These are phyloP conservation scores for Tilletia walkeri DNA, from an alignment of 1,284 basidiomycete genomes.

Conservation along the genomic window DNA sequence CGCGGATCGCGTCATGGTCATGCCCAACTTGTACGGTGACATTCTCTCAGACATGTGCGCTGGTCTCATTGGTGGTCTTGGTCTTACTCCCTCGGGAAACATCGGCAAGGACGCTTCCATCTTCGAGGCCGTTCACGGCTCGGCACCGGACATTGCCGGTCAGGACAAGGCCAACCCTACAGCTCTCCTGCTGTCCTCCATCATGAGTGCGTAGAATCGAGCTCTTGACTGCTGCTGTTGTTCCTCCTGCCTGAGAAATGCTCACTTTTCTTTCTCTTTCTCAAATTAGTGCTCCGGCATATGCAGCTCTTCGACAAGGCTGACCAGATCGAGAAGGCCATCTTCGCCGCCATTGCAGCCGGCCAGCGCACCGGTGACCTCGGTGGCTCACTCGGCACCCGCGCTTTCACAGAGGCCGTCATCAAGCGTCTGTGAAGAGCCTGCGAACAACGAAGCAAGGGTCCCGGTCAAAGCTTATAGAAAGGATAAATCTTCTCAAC, in stretches of 20 bases:
- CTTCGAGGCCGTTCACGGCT: slow-evolving; percentile 97
- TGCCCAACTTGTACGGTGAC: slow-evolving; percentile 98
- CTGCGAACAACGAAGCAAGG: background rate
- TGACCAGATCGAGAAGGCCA: slow-evolving; percentile 85
- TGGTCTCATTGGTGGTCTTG: slow-evolving; percentile 95
- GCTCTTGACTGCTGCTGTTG: too few species aligned
- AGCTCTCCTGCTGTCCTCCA: slow-evolving; percentile 84
- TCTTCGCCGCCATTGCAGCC: slow-evolving; percentile 48
- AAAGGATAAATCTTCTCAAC: background rate
- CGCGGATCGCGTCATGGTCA: slow-evolving; percentile 98
- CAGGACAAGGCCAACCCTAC: slow-evolving; percentile 93
- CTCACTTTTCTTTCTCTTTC: background rate
- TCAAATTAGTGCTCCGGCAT: slow-evolving; percentile 65
- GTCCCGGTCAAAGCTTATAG: background rate
- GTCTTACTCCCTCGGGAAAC: slow-evolving; percentile 96
- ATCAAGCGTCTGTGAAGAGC: slow-evolving; percentile 25
- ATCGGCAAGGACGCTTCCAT: slow-evolving; percentile 98
- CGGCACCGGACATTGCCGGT: slow-evolving; percentile 63
- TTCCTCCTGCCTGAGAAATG: background rate
- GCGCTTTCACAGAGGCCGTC: slow-evolving; percentile 47
- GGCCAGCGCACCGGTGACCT: slow-evolving; percentile 50
- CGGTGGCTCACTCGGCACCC: slow-evolving; percentile 53
- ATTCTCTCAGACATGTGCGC: slow-evolving; percentile 99
- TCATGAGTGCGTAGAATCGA: slow-evolving; percentile 67
- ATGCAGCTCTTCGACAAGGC: slow-evolving; percentile 88